Evolutionary conservation across 2,329 filamentous ascomycete species (phyloP).

Genomic region (Niveomyces coronatus): DNA sequence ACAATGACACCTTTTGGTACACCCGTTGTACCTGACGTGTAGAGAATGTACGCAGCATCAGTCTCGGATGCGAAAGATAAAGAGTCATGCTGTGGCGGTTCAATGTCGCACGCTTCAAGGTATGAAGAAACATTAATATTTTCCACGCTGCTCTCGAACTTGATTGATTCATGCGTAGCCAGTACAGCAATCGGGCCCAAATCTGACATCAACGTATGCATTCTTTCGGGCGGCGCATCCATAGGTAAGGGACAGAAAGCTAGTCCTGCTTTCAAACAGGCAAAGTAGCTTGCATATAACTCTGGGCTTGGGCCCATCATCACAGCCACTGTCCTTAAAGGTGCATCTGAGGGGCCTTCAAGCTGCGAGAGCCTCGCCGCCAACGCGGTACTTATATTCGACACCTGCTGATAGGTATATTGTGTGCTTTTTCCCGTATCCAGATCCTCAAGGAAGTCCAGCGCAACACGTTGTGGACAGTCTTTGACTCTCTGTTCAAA

Average conservation of each 20-base stretch:
- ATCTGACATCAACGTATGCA: conserved; percentile 17
- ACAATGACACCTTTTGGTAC: conserved; percentile 24
- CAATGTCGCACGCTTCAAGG: not conserved
- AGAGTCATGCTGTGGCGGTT: too few relatives aligned
- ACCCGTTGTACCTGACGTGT: conserved; percentile 25
- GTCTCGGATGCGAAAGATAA: too few relatives aligned
- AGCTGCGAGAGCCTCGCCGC: not conserved
- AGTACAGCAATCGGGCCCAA: too few relatives aligned
- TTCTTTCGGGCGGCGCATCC: conserved; percentile 20
- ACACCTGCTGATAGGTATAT: too few relatives aligned
- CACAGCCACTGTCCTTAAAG: conserved; percentile 10
- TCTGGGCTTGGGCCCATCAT: conserved; percentile 19
- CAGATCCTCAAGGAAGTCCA: too few relatives aligned
- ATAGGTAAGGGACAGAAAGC: conserved; percentile 28
- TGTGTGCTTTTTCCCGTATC: too few relatives aligned
- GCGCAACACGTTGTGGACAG: too few relatives aligned
- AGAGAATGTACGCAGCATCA: conserved; percentile 22
- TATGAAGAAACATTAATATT: too few relatives aligned
- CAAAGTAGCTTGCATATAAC: conserved; percentile 27
- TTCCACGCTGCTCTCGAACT: too few relatives aligned
- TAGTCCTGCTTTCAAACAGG: conserved; percentile 23
- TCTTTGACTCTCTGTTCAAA: too few relatives aligned
- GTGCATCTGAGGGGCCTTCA: not conserved
- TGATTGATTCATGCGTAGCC: too few relatives aligned
- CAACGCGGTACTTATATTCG: not conserved